Percentiles rank a stretch among this genome's conserved stretches.
These are phyloP conservation scores for Corinectria fuckeliana DNA, from an alignment of 2,329 filamentous ascomycete genomes.

Conservation along the genomic window DNA sequence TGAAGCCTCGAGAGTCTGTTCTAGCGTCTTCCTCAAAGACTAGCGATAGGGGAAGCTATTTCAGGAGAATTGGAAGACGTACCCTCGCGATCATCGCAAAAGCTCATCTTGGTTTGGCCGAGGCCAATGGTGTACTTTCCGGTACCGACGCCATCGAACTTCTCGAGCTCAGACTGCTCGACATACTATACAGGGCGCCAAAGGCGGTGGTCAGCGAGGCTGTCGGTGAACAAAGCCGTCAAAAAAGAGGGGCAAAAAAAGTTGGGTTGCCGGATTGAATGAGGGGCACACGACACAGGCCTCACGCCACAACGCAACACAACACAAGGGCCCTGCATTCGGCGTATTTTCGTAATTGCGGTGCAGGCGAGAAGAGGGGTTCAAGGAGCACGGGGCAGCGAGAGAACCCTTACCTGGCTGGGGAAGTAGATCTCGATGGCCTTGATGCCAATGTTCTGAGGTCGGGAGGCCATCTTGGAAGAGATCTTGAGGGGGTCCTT, in stretches of 20 bases:
- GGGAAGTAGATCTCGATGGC: conserved; percentile 92
- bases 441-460: conserved; percentile 90
- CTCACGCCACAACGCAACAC: conserved; percentile 25
- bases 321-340: conserved; percentile 5
- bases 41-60: conserved; percentile 9
- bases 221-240: conserved; percentile 23
- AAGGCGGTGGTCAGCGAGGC: conserved; percentile 38
- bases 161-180: conserved; percentile 81
- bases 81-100: conserved; percentile 91
- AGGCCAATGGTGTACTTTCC: conserved; percentile 93
- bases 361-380: conserved; percentile 11
- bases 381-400: conserved; percentile 18
- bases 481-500: conserved; percentile 11
- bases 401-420: conserved; percentile 69
- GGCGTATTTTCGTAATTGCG: not conserved
- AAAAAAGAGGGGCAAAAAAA: conserved; percentile 30
- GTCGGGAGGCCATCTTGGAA: conserved; percentile 72
- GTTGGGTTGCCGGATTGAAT: conserved; percentile 23
- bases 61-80: conserved; percentile 28
- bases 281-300: conserved; percentile 37
- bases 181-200: conserved; percentile 68
- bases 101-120: conserved; percentile 90
- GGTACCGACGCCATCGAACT: conserved; percentile 81
- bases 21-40: not conserved
- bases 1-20: not conserved